Conservation (phyloP, 257 asterid genomes). For the Plantago ovata region DNA sequence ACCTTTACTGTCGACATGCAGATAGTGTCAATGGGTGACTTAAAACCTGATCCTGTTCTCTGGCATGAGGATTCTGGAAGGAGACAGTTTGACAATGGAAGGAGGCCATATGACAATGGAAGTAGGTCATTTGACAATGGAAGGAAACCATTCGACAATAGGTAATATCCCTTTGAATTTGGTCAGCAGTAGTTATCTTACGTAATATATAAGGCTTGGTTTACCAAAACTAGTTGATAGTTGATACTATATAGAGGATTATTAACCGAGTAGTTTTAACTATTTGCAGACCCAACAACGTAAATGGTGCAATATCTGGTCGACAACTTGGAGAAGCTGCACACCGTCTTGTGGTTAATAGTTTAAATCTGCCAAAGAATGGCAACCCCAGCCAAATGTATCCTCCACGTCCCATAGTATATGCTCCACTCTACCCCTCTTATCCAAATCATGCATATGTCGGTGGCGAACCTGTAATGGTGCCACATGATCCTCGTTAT, state of each 20-base stretch:
- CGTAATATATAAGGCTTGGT: too few relatives aligned
- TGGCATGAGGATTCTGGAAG: constrained; percentile 98
- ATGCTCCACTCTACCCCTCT: constrained; percentile 28
- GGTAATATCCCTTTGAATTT: constrained; percentile 32
- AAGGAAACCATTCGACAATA: constrained; percentile 30
- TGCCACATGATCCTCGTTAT: constrained; percentile 35
- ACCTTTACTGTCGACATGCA: constrained; percentile 25
- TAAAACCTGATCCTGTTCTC: constrained; percentile 79
- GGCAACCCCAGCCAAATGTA: constrained; percentile 31
- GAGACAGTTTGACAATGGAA: constrained; percentile 71
- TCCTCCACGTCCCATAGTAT: constrained; percentile 31
- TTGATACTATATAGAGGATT: constrained; percentile 3
- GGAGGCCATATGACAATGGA: constrained; percentile 30
- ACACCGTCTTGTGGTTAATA: constrained; percentile 75
- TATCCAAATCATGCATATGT: constrained; percentile 37
- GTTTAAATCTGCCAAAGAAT: constrained; percentile 46
- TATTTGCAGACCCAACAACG: constrained; percentile 40
- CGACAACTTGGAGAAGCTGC: constrained; percentile 91
- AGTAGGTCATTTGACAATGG: constrained; percentile 46
- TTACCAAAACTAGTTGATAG: too few relatives aligned
- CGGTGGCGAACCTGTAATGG: constrained; percentile 26
- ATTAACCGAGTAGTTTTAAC: neutral
- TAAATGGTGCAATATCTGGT: constrained; percentile 57
- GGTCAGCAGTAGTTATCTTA: neutral
- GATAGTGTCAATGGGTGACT: constrained; percentile 68